Percentiles rank a stretch among this genome's conserved stretches.
Conservation (phyloP, 2,329 filamentous ascomycete genomes). For the Stachybotrys chartarum region DNA sequence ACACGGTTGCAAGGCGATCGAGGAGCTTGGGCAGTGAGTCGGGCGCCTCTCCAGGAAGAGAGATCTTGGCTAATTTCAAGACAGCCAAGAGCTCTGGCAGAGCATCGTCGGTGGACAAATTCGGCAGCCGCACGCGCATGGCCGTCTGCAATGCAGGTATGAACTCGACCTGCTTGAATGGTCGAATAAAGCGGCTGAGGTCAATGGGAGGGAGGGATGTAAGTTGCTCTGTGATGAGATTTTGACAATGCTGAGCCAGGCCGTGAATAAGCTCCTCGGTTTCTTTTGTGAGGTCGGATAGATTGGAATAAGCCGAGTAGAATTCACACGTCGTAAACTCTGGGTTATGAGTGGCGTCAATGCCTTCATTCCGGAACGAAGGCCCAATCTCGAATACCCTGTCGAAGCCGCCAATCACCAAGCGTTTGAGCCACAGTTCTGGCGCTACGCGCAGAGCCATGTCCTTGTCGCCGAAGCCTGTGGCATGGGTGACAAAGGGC, state of each 20-base stretch:
- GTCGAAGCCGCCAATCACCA: constrained; percentile 84
- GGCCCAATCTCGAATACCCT: constrained; percentile 90
- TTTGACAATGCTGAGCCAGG: constrained; percentile 45
- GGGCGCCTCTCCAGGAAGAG: constrained; percentile 57
- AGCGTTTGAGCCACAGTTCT: constrained; percentile 88
- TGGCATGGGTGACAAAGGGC: constrained; percentile 75
- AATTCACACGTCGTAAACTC: constrained; percentile 98
- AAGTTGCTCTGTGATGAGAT: constrained; percentile 37
- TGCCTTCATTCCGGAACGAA: constrained; percentile 86
- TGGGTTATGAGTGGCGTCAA: constrained; percentile 89
- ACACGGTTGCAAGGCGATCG: constrained; percentile 68
- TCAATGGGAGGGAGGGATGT: constrained; percentile 40
- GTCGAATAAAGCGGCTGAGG: constrained; percentile 38
- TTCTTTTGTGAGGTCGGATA: constrained; percentile 65
- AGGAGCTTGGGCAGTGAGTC: constrained; percentile 62
- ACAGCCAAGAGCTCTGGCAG: constrained; percentile 46
- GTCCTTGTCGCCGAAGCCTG: constrained; percentile 64
- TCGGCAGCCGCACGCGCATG: constrained; percentile 59
- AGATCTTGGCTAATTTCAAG: constrained; percentile 50
- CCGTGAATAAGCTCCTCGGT: constrained; percentile 66
- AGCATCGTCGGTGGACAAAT: constrained; percentile 50
- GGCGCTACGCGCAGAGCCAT: constrained; percentile 84
- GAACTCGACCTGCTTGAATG: constrained; percentile 70
- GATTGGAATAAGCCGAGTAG: constrained; percentile 77
- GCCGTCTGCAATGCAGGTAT: constrained; percentile 68